A percentile compares a stretch with the other conserved stretches of the same genome.
phyloP scores from a whole-genome alignment of 768 basidiomycete species.

The Mycena indigotica region DNA sequence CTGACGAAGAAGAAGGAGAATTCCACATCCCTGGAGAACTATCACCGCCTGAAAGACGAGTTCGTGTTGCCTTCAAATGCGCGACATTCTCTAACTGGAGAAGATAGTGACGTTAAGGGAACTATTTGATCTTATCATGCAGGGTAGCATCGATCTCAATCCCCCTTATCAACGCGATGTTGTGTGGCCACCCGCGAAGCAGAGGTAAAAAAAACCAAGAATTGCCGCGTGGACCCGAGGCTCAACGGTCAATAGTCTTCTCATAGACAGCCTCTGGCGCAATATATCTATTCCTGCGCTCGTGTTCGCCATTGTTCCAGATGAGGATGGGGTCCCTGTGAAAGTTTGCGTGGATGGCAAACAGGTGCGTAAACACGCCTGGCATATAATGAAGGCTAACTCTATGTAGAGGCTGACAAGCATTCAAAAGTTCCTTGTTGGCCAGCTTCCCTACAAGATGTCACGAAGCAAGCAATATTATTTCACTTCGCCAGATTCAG shows the following conservation, averaged over 20 bases:
- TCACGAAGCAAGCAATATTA: conserved; percentile 63
- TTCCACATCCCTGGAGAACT: neutral
- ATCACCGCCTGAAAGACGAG: neutral
- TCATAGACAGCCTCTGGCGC: conserved; percentile 77
- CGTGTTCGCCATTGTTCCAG: conserved; percentile 63
- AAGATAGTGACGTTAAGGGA: neutral
- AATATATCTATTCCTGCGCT: conserved; percentile 81
- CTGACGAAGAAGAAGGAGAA: conserved; percentile 41
- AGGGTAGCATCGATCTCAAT: conserved; percentile 68
- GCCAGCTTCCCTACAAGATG: conserved; percentile 50
- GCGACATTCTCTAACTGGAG: conserved; percentile 1
- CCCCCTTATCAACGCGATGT: conserved; percentile 69
- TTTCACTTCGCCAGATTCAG: conserved; percentile 54
- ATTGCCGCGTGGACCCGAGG: too few relatives aligned
- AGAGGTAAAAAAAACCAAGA: too few relatives aligned
- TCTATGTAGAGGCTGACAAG: conserved; percentile 57
- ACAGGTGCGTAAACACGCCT: conserved; percentile 59
- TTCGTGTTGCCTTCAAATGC: conserved; percentile 5
- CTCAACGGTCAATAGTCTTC: too few relatives aligned
- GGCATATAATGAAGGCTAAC: conserved; percentile 31
- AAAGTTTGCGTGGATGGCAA: conserved; percentile 78
- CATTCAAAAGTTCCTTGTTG: conserved; percentile 64
- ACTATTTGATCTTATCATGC: conserved; percentile 56
- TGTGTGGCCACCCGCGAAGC: neutral
- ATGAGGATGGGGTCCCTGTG: conserved; percentile 48